Conservation (phyloP, 2,329 filamentous ascomycete species). For the Talaromyces piceae region DNA sequence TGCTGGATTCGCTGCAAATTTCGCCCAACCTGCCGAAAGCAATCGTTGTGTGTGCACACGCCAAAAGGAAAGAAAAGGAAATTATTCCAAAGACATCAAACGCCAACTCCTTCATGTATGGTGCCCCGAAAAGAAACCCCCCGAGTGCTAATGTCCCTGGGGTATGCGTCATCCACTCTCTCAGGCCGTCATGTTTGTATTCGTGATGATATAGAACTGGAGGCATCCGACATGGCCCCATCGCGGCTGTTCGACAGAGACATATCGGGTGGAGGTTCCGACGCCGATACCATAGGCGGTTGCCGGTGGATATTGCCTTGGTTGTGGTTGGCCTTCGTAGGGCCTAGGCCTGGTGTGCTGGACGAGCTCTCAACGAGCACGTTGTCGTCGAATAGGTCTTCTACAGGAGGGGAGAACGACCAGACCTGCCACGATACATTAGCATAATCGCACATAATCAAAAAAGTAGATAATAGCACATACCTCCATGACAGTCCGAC, state of each 20-base stretch:
- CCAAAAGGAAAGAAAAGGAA: no score
- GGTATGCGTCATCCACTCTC: background rate
- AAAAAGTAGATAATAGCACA: constrained; percentile 7
- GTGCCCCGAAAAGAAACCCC: background rate
- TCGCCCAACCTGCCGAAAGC: background rate
- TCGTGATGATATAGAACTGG: constrained; percentile 4
- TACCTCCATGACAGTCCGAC: constrained; percentile 96
- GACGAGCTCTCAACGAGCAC: constrained; percentile 25
- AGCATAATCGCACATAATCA: background rate
- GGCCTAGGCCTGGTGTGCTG: constrained; percentile 24
- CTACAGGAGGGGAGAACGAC: constrained; percentile 76
- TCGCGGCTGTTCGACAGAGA: constrained; percentile 23
- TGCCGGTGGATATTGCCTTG: background rate
- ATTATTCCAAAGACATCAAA: background rate
- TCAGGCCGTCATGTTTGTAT: background rate
- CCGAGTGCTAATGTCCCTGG: background rate
- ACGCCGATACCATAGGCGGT: constrained; percentile 24
- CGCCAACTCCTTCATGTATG: background rate
- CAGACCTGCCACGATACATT: constrained; percentile 60
- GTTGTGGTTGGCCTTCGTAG: constrained; percentile 13
- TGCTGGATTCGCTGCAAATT: background rate
- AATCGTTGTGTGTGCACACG: background rate
- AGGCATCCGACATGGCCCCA: constrained; percentile 28
- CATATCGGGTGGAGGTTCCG: constrained; percentile 24
- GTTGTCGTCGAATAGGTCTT: constrained; percentile 23